phyloP scores from a whole-genome alignment of 352 stramenopile species.

The Phytophthora cajani region DNA sequence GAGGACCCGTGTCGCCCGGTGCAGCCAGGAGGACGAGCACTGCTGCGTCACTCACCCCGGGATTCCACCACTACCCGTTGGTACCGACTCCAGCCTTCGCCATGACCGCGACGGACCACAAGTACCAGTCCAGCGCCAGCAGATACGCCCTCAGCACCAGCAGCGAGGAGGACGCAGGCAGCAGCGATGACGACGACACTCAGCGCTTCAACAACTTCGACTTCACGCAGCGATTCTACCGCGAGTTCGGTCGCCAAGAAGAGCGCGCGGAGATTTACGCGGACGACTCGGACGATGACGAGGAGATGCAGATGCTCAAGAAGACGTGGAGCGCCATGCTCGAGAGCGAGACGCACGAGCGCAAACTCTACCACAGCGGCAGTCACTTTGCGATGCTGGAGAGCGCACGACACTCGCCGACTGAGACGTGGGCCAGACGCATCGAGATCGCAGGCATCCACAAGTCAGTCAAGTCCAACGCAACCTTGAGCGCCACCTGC shows the following conservation, averaged over 20 bases:
- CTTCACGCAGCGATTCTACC: slow-evolving; percentile 46
- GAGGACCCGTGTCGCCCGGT: slow-evolving; percentile 18
- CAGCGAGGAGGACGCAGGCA: slow-evolving; percentile 25
- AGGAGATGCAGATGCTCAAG: slow-evolving; percentile 60
- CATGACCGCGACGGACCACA: slow-evolving; percentile 27
- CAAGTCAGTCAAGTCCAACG: slow-evolving; percentile 5
- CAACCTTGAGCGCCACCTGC: slow-evolving; percentile 1
- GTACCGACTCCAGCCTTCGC: slow-evolving; percentile 36
- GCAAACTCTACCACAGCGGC: slow-evolving; percentile 46
- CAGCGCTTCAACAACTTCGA: slow-evolving; percentile 41
- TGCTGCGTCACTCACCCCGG: slow-evolving; percentile 32
- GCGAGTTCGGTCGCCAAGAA: slow-evolving; percentile 39
- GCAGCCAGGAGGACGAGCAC: slow-evolving; percentile 31
- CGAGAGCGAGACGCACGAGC: slow-evolving; percentile 54
- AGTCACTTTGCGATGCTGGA: slow-evolving; percentile 53
- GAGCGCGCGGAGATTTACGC: slow-evolving; percentile 20
- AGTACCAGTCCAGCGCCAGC: slow-evolving; percentile 18
- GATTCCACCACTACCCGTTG: slow-evolving; percentile 35
- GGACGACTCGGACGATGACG: slow-evolving; percentile 55
- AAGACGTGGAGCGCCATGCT: slow-evolving; percentile 64
- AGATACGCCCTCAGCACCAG: slow-evolving; percentile 20
- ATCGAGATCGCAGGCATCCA: slow-evolving; percentile 70
- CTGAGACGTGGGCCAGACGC: slow-evolving; percentile 54
- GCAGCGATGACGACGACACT: slow-evolving; percentile 25
- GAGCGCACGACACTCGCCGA: slow-evolving; percentile 15